Conservation (phyloP, 164 flowering plant species). For the Nelumbo lutea region DNA sequence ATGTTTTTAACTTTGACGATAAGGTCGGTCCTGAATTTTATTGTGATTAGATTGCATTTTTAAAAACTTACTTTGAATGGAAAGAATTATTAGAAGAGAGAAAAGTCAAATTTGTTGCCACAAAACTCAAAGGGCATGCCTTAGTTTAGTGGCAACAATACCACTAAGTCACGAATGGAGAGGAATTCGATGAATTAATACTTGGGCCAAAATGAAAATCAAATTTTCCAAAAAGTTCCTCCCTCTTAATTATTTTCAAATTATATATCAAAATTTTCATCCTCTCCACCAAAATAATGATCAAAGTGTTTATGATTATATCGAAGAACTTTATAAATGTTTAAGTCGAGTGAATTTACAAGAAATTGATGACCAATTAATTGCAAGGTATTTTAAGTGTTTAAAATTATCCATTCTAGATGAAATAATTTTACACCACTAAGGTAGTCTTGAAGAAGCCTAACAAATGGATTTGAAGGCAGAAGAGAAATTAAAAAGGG, state of each 20-base stretch:
- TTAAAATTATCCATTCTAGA: background rate
- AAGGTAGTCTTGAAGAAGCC: background rate
- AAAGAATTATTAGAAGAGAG: background rate
- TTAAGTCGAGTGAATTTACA: background rate
- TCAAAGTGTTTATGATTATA: background rate
- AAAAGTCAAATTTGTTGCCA: too few species aligned
- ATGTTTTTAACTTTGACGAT: background rate
- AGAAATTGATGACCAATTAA: background rate
- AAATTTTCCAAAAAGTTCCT: background rate
- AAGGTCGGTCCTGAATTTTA: background rate
- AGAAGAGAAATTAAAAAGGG: background rate
- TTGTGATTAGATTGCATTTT: constrained; percentile 1
- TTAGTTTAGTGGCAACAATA: too few species aligned
- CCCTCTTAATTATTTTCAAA: background rate
- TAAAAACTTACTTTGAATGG: background rate
- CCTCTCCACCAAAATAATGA: background rate
- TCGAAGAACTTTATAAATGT: background rate
- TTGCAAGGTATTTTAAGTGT: too few species aligned
- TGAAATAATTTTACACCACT: background rate
- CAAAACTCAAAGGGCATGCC: too few species aligned
- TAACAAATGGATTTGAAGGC: background rate
- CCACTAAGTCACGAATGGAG: background rate
- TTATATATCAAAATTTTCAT: background rate
- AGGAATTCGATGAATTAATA: background rate
- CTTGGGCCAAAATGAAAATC: background rate